A percentile compares a stretch with the other conserved stretches of the same genome.
These are phyloP conservation scores for Wickerhamiella siamensis DNA, from an alignment of 805 yeast genomes.

Conservation along the genomic window DNA sequence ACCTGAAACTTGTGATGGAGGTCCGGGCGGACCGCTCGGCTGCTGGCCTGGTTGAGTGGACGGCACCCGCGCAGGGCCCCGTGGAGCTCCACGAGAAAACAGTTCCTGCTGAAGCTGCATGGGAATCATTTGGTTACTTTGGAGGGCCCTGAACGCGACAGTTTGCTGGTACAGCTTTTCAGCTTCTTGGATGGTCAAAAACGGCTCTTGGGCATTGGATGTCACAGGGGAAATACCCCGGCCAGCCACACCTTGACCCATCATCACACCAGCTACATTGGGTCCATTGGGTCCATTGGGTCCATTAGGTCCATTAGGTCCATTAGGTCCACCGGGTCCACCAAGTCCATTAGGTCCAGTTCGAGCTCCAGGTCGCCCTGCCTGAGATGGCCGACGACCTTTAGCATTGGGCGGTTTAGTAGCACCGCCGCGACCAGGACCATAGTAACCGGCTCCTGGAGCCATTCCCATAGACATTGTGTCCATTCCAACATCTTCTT, in stretches of 20 bases:
- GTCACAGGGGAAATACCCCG: neutral
- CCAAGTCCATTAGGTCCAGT: neutral
- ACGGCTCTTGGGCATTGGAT: constrained; percentile 1
- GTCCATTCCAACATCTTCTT: neutral
- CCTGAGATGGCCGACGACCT: neutral
- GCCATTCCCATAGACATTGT: neutral
- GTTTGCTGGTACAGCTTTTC: constrained; percentile 8
- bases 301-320: neutral
- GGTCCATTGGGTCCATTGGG: too few relatives aligned
- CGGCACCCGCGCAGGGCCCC: neutral
- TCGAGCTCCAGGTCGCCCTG: neutral
- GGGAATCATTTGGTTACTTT: constrained; percentile 7
- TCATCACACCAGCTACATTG: too few relatives aligned
- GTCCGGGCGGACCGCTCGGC: too few relatives aligned
- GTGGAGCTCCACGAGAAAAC: constrained; percentile 1
- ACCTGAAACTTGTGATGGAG: too few relatives aligned
- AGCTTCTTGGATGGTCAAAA: constrained; percentile 10
- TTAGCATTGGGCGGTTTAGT: neutral
- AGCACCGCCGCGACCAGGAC: neutral
- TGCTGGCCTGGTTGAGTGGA: neutral
- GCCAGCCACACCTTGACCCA: neutral
- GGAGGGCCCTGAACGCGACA: constrained; percentile 9
- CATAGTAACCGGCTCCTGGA: neutral
- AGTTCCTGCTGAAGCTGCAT: constrained; percentile 6
- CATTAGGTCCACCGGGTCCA: neutral